Evolutionary conservation across 2,329 filamentous ascomycete species (phyloP), one percentile per base, ranked within the genome.

Genomic region (Aotearoamyces nothofagi): DNA sequence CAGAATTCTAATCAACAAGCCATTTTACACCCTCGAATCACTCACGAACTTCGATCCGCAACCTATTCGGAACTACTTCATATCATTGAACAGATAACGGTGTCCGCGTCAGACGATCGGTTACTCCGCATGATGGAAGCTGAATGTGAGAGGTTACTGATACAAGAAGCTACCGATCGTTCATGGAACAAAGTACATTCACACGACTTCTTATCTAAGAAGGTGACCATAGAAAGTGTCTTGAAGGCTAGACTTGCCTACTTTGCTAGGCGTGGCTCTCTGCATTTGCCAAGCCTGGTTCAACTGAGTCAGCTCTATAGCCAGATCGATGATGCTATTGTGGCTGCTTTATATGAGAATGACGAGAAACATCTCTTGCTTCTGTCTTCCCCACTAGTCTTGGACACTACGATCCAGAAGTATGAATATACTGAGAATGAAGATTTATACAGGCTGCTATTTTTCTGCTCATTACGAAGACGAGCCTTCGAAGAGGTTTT

Each of bases 401-500:
- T n/a, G n/a, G n/a, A n/a, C n/a, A n/a, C n/a, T n/a, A n/a, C n/a
- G n/a, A n/a, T n/a, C n/a, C n/a, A n/a, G n/a, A n/a, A n/a, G n/a
- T n/a, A n/a, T n/a, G n/a, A n/a, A n/a, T n/a, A n/a, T n/a, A n/a
- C n/a, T n/a, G n/a, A n/a, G n/a, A 10, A 13, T 15, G n/a, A 13
- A 6, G 24, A 26, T 10, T 26, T 26, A 10, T 26, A 26, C 29
- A 58, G 61, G 0, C 56, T 75, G 19, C 57, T 65, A 1, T 55
- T 71, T 30, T 72, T 75, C 42, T 69, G 63, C 33, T 60, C 64
- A 1, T 56, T 68, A 15, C 55, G 67, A 14, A 66, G 63, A 39
- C 53, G 58, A 5, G 69, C 62, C 0, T 62, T 74, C 24, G 67
- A 74, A 34, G 69, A 76, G 33, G 64, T 75, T 1, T 75, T 73